Conservation (phyloP, 2,329 filamentous ascomycete genomes). For the Neofusicoccum parvum region DNA sequence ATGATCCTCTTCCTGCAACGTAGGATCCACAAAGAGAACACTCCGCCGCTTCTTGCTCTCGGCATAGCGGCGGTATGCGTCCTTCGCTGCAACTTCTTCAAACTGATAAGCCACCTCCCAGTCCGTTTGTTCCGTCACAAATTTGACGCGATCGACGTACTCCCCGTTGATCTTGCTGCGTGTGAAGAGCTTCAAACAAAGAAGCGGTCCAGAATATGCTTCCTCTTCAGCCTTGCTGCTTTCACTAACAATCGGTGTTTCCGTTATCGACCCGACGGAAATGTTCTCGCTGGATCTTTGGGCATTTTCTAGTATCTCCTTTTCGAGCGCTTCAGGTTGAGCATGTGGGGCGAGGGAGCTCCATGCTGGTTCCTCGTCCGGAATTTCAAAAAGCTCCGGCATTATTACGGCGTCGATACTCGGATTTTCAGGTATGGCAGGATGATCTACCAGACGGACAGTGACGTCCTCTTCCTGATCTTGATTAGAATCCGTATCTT, state of each 20-base stretch:
- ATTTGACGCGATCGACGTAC: conserved; percentile 62
- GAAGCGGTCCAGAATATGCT: conserved; percentile 21
- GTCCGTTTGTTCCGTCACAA: conserved; percentile 47
- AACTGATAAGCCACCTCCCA: conserved; percentile 75
- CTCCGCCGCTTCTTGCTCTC: conserved; percentile 49
- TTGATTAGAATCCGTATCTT: background rate
- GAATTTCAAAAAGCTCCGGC: conserved; percentile 11
- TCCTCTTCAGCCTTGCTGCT: background rate
- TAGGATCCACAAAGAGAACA: background rate
- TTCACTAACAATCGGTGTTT: background rate
- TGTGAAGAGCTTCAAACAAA: conserved; percentile 72
- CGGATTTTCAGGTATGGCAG: background rate
- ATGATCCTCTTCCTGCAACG: conserved; percentile 27
- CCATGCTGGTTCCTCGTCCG: conserved; percentile 4
- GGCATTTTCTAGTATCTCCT: background rate
- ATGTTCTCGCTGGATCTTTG: background rate
- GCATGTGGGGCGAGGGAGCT: conserved; percentile 7
- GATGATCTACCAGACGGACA: background rate
- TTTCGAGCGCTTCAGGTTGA: conserved; percentile 21
- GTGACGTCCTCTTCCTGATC: conserved; percentile 32
- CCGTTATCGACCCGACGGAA: background rate
- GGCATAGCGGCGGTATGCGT: background rate
- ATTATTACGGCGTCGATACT: background rate
- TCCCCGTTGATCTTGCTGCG: conserved; percentile 71
- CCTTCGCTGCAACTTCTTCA: background rate